Conservation (phyloP, 2,329 filamentous ascomycete genomes). For the Fusarium sublunatum region DNA sequence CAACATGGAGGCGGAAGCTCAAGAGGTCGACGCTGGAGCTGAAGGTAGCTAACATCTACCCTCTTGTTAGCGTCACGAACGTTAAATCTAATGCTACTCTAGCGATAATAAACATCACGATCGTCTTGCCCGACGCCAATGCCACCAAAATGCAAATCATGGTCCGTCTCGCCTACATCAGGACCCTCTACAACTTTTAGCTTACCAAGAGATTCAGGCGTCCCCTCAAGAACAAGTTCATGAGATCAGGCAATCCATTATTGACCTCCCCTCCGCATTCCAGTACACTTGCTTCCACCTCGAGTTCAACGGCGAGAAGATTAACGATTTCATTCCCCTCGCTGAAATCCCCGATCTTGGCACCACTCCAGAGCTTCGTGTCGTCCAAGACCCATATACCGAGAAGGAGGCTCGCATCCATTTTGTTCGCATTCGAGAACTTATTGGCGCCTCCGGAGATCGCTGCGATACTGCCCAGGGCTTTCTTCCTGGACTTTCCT, state of each 20-base stretch:
- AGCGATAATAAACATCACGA: slow-evolving; percentile 72
- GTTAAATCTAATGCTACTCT: slow-evolving; percentile 31
- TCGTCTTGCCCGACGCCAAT: slow-evolving; percentile 80
- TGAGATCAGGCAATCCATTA: slow-evolving; percentile 95
- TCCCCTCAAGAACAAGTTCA: slow-evolving; percentile 96
- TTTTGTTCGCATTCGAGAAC: slow-evolving; percentile 87
- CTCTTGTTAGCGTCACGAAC: slow-evolving; percentile 10
- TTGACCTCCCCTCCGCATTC: slow-evolving; percentile 91
- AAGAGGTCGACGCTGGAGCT: slow-evolving; percentile 47
- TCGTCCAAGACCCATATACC: slow-evolving; percentile 96
- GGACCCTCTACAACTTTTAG: slow-evolving; percentile 8
- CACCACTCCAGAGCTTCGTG: slow-evolving; percentile 78
- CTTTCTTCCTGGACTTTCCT: slow-evolving; percentile 82
- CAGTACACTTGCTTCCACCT: slow-evolving; percentile 99
- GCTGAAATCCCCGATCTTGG: slow-evolving; percentile 86
- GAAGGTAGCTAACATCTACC: slow-evolving; percentile 48
- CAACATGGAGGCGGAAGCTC: slow-evolving; percentile 40
- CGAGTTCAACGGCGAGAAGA: slow-evolving; percentile 85
- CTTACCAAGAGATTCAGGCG: slow-evolving; percentile 65
- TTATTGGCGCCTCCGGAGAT: slow-evolving; percentile 91
- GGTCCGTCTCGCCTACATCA: slow-evolving; percentile 63
- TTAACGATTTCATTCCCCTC: slow-evolving; percentile 95
- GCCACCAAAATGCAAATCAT: slow-evolving; percentile 85
- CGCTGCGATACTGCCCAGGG: slow-evolving; percentile 89
- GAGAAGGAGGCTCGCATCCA: slow-evolving; percentile 98